phyloP scores from a whole-genome alignment of 495 filamentous ascomycete genomes.

The Hamigera avellanea region DNA sequence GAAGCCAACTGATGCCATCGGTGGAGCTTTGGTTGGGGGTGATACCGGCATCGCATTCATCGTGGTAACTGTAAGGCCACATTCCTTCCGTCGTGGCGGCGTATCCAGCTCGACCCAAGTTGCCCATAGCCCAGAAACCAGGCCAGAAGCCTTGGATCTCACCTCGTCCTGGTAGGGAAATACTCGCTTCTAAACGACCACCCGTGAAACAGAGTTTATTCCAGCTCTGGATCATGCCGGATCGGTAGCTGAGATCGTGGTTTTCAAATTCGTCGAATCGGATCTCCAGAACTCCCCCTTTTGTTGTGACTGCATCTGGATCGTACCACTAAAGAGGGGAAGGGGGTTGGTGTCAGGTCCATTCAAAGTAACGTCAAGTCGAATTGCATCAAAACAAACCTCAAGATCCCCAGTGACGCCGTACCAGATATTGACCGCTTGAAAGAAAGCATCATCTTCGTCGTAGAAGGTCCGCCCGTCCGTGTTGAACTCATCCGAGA shows the following conservation, averaged over 20 bases:
- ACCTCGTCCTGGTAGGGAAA: conserved; percentile 61
- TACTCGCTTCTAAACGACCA: conserved; percentile 63
- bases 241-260: conserved; percentile 59
- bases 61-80: conserved; percentile 70
- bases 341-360: too few relatives aligned
- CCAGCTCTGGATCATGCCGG: conserved; percentile 74
- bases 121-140: conserved; percentile 74
- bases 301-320: conserved; percentile 61
- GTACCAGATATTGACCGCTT: conserved; percentile 69
- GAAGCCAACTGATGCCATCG: conserved; percentile 57
- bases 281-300: conserved; percentile 54
- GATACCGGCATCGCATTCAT: conserved; percentile 63
- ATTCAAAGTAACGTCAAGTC: too few relatives aligned
- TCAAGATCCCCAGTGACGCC: conserved; percentile 67
- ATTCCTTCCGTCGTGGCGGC: conserved; percentile 60
- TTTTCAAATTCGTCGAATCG: conserved; percentile 57
- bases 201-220: conserved; percentile 73
- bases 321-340: conserved; percentile 55
- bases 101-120: conserved; percentile 59
- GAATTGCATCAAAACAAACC: conserved; percentile 17
- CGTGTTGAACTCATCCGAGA: conserved; percentile 70
- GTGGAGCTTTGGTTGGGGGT: conserved; percentile 61
- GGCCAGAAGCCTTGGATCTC: conserved; percentile 67
- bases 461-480: conserved; percentile 63
- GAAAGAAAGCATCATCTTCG: conserved; percentile 61